These are phyloP conservation scores for Tuber indicum DNA, from an alignment of 495 filamentous ascomycete species.

Conservation along the genomic window DNA sequence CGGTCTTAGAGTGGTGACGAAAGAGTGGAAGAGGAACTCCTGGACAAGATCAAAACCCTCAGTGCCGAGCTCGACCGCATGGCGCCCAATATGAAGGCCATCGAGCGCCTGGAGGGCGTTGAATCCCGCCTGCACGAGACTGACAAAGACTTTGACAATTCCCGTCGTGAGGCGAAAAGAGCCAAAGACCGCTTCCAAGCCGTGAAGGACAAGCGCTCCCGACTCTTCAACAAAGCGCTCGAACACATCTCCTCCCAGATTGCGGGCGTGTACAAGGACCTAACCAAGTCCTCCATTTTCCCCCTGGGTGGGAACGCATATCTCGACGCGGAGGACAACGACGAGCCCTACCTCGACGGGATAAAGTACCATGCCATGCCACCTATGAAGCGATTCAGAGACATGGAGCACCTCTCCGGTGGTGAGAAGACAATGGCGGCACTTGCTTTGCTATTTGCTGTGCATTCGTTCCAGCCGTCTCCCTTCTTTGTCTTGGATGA, in stretches of 20 bases:
- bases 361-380: conserved; percentile 99
- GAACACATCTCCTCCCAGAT: conserved; percentile 93
- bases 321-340: conserved; percentile 82
- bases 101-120: conserved; percentile 82
- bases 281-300: conserved; percentile 60
- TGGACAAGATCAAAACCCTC: conserved; percentile 67
- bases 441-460: conserved; percentile 87
- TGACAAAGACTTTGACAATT: conserved; percentile 81
- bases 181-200: conserved; percentile 75
- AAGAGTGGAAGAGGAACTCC: conserved; percentile 67
- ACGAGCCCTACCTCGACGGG: conserved; percentile 81
- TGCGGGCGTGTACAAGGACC: conserved; percentile 83
- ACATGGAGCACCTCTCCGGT: conserved; percentile 97
- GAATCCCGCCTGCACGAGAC: conserved; percentile 75
- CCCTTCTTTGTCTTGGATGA: conserved; percentile 99
- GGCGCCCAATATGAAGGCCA: conserved; percentile 90
- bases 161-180: conserved; percentile 61
- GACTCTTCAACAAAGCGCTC: conserved; percentile 92
- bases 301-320: conserved; percentile 82
- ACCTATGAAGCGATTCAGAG: conserved; percentile 93
- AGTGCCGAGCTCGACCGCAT: conserved; percentile 80
- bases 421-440: conserved; percentile 99
- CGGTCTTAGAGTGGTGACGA: conserved; percentile 56
- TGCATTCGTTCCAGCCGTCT: conserved; percentile 86
- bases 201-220: conserved; percentile 73